Base-by-base conservation (phyloP, 2,329 filamentous ascomycete genomes). In the Colletotrichum higginsianum region DNA sequence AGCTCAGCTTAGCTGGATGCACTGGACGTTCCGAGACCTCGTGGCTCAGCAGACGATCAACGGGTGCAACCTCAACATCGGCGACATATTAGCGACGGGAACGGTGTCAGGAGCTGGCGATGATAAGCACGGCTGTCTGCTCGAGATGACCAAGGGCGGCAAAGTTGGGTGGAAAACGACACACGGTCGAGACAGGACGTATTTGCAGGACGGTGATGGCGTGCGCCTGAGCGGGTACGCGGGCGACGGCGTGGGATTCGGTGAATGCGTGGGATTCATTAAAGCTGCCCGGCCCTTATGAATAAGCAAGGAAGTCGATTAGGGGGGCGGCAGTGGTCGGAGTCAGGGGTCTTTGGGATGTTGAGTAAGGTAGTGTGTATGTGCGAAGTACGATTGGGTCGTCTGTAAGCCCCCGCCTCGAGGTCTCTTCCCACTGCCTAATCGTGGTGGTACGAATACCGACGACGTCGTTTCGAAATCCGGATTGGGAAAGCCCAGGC, bases 191-290 rank as follows among this genome's bases (percentile, higher is more conserved):
- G 76, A 78, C 65, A 79, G 80, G 18, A 75, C 75, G 0, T 85
- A 78, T 66, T 74, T 86, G 3, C 75, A 82, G 50, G 84, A 86
- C 68, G 83, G 82, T 0, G 84, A 85, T 67, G 77, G 76, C n/a
- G 76, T 83, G 47, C 74, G 79, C 21, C 77, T 83, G 49, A 82
- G 77, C 61, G 82, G 52, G 78, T 84, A 71, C 76, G 82, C 35
- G 75, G 85, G 76, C 81, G 84, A 52, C 76, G 80, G 81, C 16
- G 88, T 84, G 66, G 82, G 82, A 0, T 83, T 83, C 66, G 82
- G 81, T 0, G 80, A 83, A 9, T 82, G 81, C 44, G 60, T 75
- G 2, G 83, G 83, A 1, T 62, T 65, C 40, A 52, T 74, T 46
- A 65, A 42, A 23, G 47, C 68, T 30, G 66, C 65, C 44, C 65